A percentile compares a stretch with the other conserved stretches of the same genome.
phyloP scores from a whole-genome alignment of 2,329 filamentous ascomycete genomes.

The Colletotrichum theobromicola region DNA sequence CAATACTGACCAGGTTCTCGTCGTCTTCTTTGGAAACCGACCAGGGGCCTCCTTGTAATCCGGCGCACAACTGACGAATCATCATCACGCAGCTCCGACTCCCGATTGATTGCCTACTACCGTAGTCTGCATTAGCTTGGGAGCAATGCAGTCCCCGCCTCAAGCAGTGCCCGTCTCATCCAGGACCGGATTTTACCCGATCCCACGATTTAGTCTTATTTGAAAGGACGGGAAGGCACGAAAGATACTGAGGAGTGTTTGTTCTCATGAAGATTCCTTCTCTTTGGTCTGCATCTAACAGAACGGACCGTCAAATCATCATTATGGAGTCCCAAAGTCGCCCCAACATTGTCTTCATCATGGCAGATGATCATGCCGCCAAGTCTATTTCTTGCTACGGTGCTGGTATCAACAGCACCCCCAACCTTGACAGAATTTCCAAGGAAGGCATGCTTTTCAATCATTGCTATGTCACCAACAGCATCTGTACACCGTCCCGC shows the following conservation, averaged over 20 bases:
- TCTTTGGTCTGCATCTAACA: neutral
- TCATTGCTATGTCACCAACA: conserved; percentile 60
- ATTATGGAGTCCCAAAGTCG: neutral
- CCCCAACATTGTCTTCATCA: conserved; percentile 53
- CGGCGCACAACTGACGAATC: neutral
- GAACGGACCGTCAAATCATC: neutral
- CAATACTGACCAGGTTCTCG: neutral
- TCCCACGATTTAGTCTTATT: neutral
- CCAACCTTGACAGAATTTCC: conserved; percentile 56
- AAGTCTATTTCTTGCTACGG: conserved; percentile 56
- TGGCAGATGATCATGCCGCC: conserved; percentile 59
- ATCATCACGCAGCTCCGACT: neutral
- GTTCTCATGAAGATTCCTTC: neutral
- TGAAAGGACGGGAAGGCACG: neutral
- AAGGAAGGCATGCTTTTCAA: conserved; percentile 55
- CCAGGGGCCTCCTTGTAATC: neutral
- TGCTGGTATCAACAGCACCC: conserved; percentile 55
- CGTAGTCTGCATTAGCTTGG: neutral
- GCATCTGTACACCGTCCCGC: conserved; percentile 56
- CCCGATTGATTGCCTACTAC: neutral
- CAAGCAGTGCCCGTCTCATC: neutral
- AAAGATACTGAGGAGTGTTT: neutral
- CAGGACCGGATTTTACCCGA: neutral
- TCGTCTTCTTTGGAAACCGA: neutral
- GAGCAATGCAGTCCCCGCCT: neutral